A percentile compares a stretch with the other conserved stretches of the same genome.
Evolutionary conservation across 495 filamentous ascomycete genomes (phyloP).

Genomic region (Podospora didyma): DNA sequence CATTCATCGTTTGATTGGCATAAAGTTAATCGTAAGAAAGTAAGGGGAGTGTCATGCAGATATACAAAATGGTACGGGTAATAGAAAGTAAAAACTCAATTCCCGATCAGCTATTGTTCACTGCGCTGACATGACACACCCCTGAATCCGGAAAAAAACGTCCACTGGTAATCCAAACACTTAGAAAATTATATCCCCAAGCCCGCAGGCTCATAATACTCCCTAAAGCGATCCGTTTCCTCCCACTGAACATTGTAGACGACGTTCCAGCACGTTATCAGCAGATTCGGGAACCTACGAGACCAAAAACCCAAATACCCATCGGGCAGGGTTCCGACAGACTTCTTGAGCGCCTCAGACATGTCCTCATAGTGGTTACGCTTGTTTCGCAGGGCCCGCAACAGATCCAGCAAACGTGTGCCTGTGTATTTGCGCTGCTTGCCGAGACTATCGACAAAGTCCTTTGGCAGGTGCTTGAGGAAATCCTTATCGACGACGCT

Average conservation of each 20-base stretch:
- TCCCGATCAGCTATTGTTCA: too few relatives aligned
- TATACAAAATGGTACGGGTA: too few relatives aligned
- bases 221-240: constrained; percentile 66
- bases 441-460: constrained; percentile 80
- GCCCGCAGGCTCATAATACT: constrained; percentile 55
- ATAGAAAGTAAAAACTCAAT: too few relatives aligned
- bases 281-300: constrained; percentile 69
- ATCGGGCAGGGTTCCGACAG: constrained; percentile 75
- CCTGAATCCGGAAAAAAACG: not conserved
- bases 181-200: not conserved
- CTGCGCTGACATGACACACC: not conserved
- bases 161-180: not conserved
- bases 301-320: constrained; percentile 90
- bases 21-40: too few relatives aligned
- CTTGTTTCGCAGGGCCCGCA: constrained; percentile 93
- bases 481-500: constrained; percentile 60
- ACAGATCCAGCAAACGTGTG: constrained; percentile 72
- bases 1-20: too few relatives aligned
- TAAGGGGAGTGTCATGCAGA: too few relatives aligned
- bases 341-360: constrained; percentile 69
- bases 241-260: constrained; percentile 64
- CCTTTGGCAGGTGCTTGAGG: constrained; percentile 65
- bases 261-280: constrained; percentile 76
- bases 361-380: constrained; percentile 91
- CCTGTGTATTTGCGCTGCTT: constrained; percentile 96